A percentile compares a stretch with the other conserved stretches of the same genome.
These are phyloP conservation scores for Casuarina glauca DNA, from an alignment of 306 rosid genomes.

Conservation along the genomic window DNA sequence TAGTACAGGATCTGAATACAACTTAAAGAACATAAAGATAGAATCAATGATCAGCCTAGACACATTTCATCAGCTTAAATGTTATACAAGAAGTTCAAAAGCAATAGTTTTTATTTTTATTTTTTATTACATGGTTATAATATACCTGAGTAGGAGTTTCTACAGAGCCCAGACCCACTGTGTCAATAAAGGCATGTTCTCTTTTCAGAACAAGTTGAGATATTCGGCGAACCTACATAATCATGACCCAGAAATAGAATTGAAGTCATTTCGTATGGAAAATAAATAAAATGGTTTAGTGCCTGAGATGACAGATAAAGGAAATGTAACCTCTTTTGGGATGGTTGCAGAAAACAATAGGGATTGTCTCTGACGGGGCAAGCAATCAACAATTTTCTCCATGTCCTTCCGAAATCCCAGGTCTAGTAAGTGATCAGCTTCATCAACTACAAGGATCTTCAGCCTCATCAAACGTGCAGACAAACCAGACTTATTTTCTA, in stretches of 20 bases:
- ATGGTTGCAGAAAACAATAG: constrained; percentile 84
- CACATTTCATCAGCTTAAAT: background rate
- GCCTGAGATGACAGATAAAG: constrained; percentile 8
- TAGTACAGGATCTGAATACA: background rate
- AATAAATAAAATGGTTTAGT: constrained; percentile 15
- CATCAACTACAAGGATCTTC: constrained; percentile 91
- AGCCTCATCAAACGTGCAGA: constrained; percentile 78
- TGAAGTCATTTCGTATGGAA: constrained; percentile 25
- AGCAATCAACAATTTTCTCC: constrained; percentile 91
- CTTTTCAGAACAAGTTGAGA: constrained; percentile 93
- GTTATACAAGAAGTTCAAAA: background rate
- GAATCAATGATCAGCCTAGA: background rate
- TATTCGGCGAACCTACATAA: constrained; percentile 75
- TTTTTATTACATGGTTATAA: constrained; percentile 3
- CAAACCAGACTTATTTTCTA: constrained; percentile 82
- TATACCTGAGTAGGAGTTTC: constrained; percentile 82
- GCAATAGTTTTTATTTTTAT: background rate
- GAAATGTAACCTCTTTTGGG: constrained; percentile 76
- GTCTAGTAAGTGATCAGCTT: constrained; percentile 87
- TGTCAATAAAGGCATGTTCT: constrained; percentile 80
- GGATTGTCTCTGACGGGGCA: constrained; percentile 88
- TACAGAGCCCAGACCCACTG: constrained; percentile 78
- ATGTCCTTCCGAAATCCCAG: constrained; percentile 89
- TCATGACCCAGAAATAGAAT: constrained; percentile 21
- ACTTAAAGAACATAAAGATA: background rate